phyloP scores from a whole-genome alignment of 2,329 filamentous ascomycete genomes.

The Chalaropsis ovoidea region DNA sequence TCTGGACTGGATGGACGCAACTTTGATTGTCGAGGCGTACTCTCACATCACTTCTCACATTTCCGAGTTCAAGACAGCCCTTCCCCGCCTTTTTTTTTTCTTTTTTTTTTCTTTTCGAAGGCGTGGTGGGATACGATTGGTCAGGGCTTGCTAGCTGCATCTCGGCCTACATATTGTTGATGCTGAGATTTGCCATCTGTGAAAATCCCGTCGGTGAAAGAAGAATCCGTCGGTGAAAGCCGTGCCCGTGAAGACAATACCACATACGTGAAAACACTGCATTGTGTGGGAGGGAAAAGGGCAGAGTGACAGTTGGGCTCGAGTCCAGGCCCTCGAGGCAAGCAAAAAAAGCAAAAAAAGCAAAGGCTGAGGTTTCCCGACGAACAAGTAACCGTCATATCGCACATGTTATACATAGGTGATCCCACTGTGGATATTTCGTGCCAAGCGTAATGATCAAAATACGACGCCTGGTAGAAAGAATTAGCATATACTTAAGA shows the following conservation, averaged over 20 bases:
- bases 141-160: constrained; percentile 1
- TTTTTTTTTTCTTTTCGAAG: neutral
- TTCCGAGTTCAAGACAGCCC: neutral
- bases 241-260: neutral
- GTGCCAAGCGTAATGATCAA: neutral
- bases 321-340: neutral
- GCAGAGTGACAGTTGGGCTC: neutral
- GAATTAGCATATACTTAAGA: neutral
- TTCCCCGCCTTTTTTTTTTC: neutral
- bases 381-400: neutral
- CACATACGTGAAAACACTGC: neutral
- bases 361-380: too few relatives aligned
- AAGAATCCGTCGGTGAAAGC: constrained; percentile 1
- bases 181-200: constrained; percentile 7
- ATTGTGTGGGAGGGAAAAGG: neutral
- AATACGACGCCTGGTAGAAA: neutral
- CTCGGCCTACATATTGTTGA: constrained; percentile 5
- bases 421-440: neutral
- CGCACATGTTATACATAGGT: neutral
- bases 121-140: constrained; percentile 10
- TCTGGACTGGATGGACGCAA: neutral
- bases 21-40: constrained; percentile 2
- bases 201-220: constrained; percentile 11
- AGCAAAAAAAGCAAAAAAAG: neutral
- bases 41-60: neutral